Evolutionary conservation across 768 basidiomycete genomes (phyloP), one percentile per base, ranked within the genome.

Genomic region (Termitomyces bulborhizus): DNA sequence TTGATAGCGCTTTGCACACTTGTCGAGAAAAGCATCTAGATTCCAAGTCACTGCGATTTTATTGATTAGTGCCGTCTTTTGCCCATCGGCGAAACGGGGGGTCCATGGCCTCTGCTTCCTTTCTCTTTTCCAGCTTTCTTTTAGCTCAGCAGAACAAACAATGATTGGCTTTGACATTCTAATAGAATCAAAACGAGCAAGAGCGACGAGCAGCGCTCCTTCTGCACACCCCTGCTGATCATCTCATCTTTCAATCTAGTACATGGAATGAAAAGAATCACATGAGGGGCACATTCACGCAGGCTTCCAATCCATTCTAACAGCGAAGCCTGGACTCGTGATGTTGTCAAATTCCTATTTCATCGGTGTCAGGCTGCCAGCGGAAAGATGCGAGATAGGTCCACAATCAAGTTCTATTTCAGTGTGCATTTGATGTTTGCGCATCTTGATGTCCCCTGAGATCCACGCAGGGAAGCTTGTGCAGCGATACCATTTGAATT

Each of bases 351-450:
- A 42, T 52, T 5, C 24, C 34, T 50, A 40, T 55, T 48, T 29
- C 54, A 44, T 50, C 42, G 54, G n/a, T 32, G 29, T 32, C 44
- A 39, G 11, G 18, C 4, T 44, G 34, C 42, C 34, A n/a, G 26
- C 54, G 54, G 54, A 55, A 55, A 44, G 47, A 50, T 55, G 54
- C 54, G 47, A 34, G n/a, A 26, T 13, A 48, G 51, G 16, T 46
- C 39, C 16, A 54, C 27, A 13, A 36, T 32, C 52, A 11, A 43
- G 3, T n/a, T 16, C n/a, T 42, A 8, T 46, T 48, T 48, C 24
- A 49, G 5, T 37, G 8, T 50, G 12, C 5, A 39, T n/a, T 27
- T 32, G 31, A 32, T 32, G 8, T 32, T 32, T 32, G 31, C 31
- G 9, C 31, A 27, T n/a, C 18, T 16, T 24, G 21, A 26, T 36